These are phyloP conservation scores for Alternaria ventricosa DNA, from an alignment of 2,329 filamentous ascomycete species.

Conservation along the genomic window DNA sequence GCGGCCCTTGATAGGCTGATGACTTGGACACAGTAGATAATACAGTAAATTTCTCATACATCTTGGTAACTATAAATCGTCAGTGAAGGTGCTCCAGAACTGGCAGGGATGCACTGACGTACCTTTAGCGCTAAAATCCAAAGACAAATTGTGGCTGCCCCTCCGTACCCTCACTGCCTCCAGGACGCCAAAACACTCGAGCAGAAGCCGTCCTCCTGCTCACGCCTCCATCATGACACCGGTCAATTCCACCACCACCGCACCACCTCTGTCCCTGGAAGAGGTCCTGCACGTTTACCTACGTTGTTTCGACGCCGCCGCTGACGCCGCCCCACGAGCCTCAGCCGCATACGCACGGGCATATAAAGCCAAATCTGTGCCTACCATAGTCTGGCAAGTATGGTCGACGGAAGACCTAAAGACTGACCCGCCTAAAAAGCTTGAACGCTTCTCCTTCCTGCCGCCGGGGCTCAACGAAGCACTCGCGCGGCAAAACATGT, in stretches of 20 bases:
- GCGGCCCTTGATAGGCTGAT: neutral
- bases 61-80: neutral
- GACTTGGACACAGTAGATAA: neutral
- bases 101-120: neutral
- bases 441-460: neutral
- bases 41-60: neutral
- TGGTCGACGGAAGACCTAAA: constrained; percentile 1
- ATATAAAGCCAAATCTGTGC: neutral
- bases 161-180: neutral
- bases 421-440: neutral
- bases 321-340: neutral
- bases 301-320: constrained; percentile 13
- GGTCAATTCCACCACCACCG: neutral
- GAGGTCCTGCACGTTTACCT: constrained; percentile 10
- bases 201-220: neutral
- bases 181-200: neutral
- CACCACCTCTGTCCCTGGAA: neutral
- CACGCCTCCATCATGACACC: neutral
- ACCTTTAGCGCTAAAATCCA: neutral
- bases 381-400: neutral
- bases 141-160: neutral
- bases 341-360: constrained; percentile 4
- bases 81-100: neutral
- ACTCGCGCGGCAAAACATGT: constrained; percentile 1
- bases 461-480: constrained; percentile 1